Base-by-base conservation (phyloP, 352 stramenopile genomes). In the Phytophthora uliginosa region DNA sequence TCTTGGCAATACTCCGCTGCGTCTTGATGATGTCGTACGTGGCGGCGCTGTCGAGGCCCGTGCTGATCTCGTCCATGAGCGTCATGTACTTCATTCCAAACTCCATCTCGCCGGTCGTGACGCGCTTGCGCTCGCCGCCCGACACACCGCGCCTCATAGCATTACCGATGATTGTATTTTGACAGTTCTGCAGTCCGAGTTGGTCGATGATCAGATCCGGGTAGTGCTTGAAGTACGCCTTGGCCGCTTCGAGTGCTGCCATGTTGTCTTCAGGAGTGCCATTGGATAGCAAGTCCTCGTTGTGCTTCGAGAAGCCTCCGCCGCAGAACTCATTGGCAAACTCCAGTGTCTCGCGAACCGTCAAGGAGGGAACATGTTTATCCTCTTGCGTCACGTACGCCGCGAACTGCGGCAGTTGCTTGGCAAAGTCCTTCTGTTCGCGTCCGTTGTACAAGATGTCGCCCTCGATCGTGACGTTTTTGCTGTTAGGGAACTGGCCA, bases 101-200 rank as follows among this genome's bases (percentile, higher is more conserved):
- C 53, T 98, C 70, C 85, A 99, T 98, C 59, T 92, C 92, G 8
- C 85, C 90, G 18, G 95, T 94, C 58, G 95, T 98, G 48, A 97
- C 84, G 9, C 95, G 82, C 78, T 98, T 98, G 66, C 87, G 89
- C 76, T 98, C 91, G 18, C 95, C 95, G 26, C 93, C 95, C 0
- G 81, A 95, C 18, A 98, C 74, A 5, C 85, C 86, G 18, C 84
- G 81, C 6, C 85, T 28, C 73, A 92, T 90, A 26, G 53, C 78
- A 56, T 87, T 81, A 7, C 86, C 83, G 5, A 93, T 67, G 52
- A 93, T 83, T 0, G 86, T 92, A 63, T 93, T 61, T 48, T 81
- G 56, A 40, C 77, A 84, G 26, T 73, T 78, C 45, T 78, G 53
- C 24, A 96, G 63, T 33, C 78, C 78, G 33, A 84, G 70, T 24